Percentiles rank a stretch among this genome's conserved stretches.
phyloP scores from a whole-genome alignment of 139 green algal genomes.

The Auxenochlorella protothecoides region DNA sequence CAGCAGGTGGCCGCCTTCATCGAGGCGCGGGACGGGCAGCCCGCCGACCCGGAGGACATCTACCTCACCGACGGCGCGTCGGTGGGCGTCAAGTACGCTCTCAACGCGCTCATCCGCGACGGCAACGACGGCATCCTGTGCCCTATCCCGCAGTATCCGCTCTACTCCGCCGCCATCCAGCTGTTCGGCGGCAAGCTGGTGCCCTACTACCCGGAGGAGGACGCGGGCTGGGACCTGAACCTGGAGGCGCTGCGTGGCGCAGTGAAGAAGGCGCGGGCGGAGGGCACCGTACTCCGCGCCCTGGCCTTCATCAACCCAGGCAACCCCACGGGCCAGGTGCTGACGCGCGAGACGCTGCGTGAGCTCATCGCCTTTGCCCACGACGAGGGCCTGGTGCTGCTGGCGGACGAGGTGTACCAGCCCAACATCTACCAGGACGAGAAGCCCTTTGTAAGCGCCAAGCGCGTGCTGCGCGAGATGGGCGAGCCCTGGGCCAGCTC shows the following conservation, averaged over 20 bases:
- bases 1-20: slow-evolving; percentile 61
- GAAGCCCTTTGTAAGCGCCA: slow-evolving; percentile 67
- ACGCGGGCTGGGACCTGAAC: slow-evolving; percentile 66
- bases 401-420: slow-evolving; percentile 95
- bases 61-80: slow-evolving; percentile 79
- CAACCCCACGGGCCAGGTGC: slow-evolving; percentile 87
- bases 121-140: slow-evolving; percentile 59
- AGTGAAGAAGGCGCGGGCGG: slow-evolving; percentile 16
- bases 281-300: slow-evolving; percentile 42
- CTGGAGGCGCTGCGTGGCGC: slow-evolving; percentile 36
- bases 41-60: slow-evolving; percentile 43
- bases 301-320: slow-evolving; percentile 96
- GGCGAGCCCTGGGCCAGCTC: slow-evolving; percentile 35
- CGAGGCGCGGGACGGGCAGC: slow-evolving; percentile 62
- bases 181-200: slow-evolving; percentile 80
- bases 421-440: slow-evolving; percentile 80
- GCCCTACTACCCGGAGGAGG: slow-evolving; percentile 85
- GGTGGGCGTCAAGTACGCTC: slow-evolving; percentile 58
- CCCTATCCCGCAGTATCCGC: slow-evolving; percentile 80
- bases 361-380: slow-evolving; percentile 86
- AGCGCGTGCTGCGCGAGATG: slow-evolving; percentile 71
- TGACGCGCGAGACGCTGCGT: slow-evolving; percentile 61
- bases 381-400: slow-evolving; percentile 71
- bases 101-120: slow-evolving; percentile 57
- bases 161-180: slow-evolving; percentile 70